These are phyloP conservation scores for Lentinus polychrous DNA, from an alignment of 1,284 basidiomycete genomes.

Conservation along the genomic window DNA sequence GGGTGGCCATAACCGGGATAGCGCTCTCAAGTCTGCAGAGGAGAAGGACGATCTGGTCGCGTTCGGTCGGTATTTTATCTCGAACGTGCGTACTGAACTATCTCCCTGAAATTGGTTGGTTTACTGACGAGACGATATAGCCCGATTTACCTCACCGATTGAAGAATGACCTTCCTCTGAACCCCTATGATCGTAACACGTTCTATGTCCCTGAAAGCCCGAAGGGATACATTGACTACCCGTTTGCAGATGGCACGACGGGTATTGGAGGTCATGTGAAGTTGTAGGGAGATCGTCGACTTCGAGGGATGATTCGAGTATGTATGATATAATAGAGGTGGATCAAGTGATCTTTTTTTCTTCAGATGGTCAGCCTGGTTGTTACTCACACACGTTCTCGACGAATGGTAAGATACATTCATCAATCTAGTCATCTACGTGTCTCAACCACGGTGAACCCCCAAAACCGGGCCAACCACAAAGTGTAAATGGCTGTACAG, in stretches of 20 bases:
- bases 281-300: too few relatives aligned
- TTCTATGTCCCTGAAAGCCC: conserved; percentile 28
- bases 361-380: too few relatives aligned
- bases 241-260: conserved; percentile 16
- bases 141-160: conserved; percentile 43
- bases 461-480: too few relatives aligned
- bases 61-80: conserved; percentile 43
- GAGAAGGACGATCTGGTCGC: conserved; percentile 32
- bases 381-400: too few relatives aligned
- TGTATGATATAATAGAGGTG: too few relatives aligned
- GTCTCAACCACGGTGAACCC: too few relatives aligned
- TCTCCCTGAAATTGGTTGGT: neutral
- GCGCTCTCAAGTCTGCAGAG: conserved; percentile 23
- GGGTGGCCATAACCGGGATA: conserved; percentile 28
- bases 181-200: conserved; percentile 23
- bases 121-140: neutral
- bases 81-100: conserved; percentile 28
- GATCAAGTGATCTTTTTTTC: too few relatives aligned
- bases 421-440: too few relatives aligned
- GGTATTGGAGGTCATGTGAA: neutral
- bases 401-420: too few relatives aligned
- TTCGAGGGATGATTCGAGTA: too few relatives aligned
- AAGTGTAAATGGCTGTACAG: too few relatives aligned
- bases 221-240: conserved; percentile 32
- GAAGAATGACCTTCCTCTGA: conserved; percentile 27